Percentiles rank a stretch among this genome's conserved stretches.
phyloP scores from a whole-genome alignment of 1,284 basidiomycete species.

The Boletus austroedulis region DNA sequence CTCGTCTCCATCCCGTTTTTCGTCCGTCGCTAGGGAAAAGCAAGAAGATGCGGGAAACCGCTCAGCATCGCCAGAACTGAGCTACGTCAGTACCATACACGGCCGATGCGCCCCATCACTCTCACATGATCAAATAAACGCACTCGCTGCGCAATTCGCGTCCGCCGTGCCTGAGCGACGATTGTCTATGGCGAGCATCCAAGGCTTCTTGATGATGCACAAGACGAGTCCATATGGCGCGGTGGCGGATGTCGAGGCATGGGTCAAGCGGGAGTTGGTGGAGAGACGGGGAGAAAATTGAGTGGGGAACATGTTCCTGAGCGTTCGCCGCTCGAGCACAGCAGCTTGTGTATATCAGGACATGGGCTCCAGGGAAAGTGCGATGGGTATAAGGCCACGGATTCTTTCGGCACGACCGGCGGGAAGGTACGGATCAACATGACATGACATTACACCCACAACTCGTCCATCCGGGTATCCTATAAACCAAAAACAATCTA shows the following conservation, averaged over 20 bases:
- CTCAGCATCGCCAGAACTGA: slow-evolving; percentile 17
- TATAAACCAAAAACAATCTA: slow-evolving; percentile 9
- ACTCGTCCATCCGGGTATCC: slow-evolving; percentile 11
- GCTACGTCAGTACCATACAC: slow-evolving; percentile 36
- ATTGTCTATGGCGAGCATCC: slow-evolving; percentile 70
- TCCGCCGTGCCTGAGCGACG: slow-evolving; percentile 53
- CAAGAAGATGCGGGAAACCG: slow-evolving; percentile 19
- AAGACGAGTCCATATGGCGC: slow-evolving; percentile 62
- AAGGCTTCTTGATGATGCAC: slow-evolving; percentile 72
- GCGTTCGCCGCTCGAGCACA: too few relatives aligned
- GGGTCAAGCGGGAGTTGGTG: slow-evolving; percentile 45
- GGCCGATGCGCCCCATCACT: slow-evolving; percentile 35
- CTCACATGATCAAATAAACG: slow-evolving; percentile 34
- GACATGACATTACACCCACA: slow-evolving; percentile 6
- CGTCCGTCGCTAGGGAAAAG: slow-evolving; percentile 9
- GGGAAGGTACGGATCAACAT: too few relatives aligned
- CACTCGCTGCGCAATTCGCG: slow-evolving; percentile 58
- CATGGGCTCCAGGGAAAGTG: too few relatives aligned
- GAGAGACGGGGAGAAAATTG: slow-evolving; percentile 1
- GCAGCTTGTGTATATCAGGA: too few relatives aligned
- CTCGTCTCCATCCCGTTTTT: neutral
- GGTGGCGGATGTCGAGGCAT: slow-evolving; percentile 42
- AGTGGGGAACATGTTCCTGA: too few relatives aligned
- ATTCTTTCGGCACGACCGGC: too few relatives aligned
- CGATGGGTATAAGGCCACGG: too few relatives aligned